Percentiles rank a stretch among this genome's conserved stretches.
phyloP scores from a whole-genome alignment of 345 rosid species.

The Pugionium cornutum region DNA sequence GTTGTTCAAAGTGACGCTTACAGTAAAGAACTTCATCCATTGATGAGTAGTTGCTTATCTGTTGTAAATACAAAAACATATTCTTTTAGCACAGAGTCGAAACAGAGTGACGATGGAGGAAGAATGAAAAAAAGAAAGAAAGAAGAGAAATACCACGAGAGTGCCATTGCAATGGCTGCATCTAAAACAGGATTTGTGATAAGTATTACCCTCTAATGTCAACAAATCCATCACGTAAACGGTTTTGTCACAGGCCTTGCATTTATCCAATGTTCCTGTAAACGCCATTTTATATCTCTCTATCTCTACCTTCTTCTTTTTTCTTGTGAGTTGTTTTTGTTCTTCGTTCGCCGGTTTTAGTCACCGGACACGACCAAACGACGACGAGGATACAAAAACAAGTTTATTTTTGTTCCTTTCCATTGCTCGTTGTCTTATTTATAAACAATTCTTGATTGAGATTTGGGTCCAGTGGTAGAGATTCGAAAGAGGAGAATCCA shows the following conservation, averaged over 20 bases:
- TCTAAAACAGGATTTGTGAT: slow-evolving; percentile 84
- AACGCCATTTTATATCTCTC: slow-evolving; percentile 54
- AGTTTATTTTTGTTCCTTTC: slow-evolving; percentile 15
- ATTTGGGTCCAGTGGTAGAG: too few relatives aligned
- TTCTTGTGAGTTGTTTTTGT: too few relatives aligned
- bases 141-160: slow-evolving; percentile 57
- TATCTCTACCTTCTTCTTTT: not conserved
- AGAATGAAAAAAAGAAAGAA: slow-evolving; percentile 13
- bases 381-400: too few relatives aligned
- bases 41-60: slow-evolving; percentile 95
- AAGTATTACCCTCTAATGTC: slow-evolving; percentile 84
- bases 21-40: slow-evolving; percentile 98
- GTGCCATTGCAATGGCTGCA: slow-evolving; percentile 96
- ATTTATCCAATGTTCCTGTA: slow-evolving; percentile 96
- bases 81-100: not conserved
- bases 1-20: slow-evolving; percentile 92
- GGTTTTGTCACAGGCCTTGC: slow-evolving; percentile 96
- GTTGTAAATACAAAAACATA: slow-evolving; percentile 18
- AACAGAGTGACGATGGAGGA: slow-evolving; percentile 14
- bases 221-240: slow-evolving; percentile 86
- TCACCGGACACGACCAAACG: slow-evolving; percentile 24
- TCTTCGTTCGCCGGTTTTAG: slow-evolving; percentile 23
- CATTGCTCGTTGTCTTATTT: too few relatives aligned
- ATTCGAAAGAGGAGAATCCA: too few relatives aligned
- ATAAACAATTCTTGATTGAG: too few relatives aligned